These are phyloP conservation scores for Verticillium tricorpus DNA, from an alignment of 2,329 filamentous ascomycete species.

Conservation along the genomic window DNA sequence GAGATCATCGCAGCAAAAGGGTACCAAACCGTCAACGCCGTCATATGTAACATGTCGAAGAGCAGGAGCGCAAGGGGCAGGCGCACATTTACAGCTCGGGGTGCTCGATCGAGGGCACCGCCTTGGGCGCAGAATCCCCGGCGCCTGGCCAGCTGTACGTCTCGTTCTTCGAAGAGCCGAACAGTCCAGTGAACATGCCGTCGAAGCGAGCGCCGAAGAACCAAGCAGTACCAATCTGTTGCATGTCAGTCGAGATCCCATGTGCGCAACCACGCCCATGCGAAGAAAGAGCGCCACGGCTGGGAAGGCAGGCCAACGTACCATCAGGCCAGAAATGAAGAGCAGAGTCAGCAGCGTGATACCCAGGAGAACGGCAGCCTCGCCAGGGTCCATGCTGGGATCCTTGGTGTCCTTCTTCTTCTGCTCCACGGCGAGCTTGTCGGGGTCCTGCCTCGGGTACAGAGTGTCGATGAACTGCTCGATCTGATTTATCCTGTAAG, in stretches of 20 bases:
- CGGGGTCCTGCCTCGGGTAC: slow-evolving; percentile 78
- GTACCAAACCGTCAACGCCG: slow-evolving; percentile 2
- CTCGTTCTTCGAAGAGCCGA: slow-evolving; percentile 3
- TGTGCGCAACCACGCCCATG: neutral
- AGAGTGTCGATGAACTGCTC: slow-evolving; percentile 94
- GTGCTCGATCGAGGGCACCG: slow-evolving; percentile 6
- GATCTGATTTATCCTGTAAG: slow-evolving; percentile 49
- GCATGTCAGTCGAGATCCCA: neutral
- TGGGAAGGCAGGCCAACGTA: slow-evolving; percentile 40
- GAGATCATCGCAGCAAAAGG: neutral
- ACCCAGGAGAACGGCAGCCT: slow-evolving; percentile 60
- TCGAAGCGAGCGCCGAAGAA: slow-evolving; percentile 80
- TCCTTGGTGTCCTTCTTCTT: slow-evolving; percentile 33
- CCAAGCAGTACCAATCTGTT: slow-evolving; percentile 72
- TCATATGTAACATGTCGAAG: slow-evolving; percentile 1
- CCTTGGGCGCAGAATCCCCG: neutral
- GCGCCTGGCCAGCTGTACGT: slow-evolving; percentile 10
- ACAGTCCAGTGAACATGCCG: slow-evolving; percentile 14
- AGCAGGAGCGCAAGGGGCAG: neutral
- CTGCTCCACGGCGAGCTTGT: slow-evolving; percentile 43
- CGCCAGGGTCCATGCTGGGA: slow-evolving; percentile 47
- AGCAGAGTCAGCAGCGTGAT: slow-evolving; percentile 66
- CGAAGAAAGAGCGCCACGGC: neutral
- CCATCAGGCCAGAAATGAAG: slow-evolving; percentile 74
- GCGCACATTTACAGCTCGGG: slow-evolving; percentile 10